These are phyloP conservation scores for Heterobasidion parviporum DNA, from an alignment of 1,284 basidiomycete species.

Conservation along the genomic window DNA sequence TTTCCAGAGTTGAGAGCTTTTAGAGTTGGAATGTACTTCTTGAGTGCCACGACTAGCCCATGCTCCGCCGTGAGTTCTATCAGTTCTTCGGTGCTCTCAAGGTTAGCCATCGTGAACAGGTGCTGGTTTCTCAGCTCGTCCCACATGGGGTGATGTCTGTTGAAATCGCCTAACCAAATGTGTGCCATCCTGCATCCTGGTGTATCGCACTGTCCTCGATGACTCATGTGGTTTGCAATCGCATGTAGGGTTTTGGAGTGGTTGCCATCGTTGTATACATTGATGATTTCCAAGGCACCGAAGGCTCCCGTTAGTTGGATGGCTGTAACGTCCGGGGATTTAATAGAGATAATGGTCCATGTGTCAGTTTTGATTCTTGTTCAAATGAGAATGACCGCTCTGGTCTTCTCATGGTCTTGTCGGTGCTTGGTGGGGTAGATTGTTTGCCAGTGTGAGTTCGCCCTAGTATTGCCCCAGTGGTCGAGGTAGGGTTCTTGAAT, in stretches of 20 bases:
- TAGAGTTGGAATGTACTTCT: conserved; percentile 20
- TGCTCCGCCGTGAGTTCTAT: conserved; percentile 13
- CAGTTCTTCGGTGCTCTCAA: conserved; percentile 14
- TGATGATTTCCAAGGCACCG: conserved; percentile 19
- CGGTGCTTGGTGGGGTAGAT: conserved; percentile 19
- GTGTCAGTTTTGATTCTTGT: conserved; percentile 15
- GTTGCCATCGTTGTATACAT: conserved; percentile 27
- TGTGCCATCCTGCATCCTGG: background rate
- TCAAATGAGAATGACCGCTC: conserved; percentile 23
- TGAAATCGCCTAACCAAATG: conserved; percentile 39
- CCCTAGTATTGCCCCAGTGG: conserved; percentile 8
- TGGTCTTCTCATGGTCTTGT: conserved; percentile 3
- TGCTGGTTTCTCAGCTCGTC: conserved; percentile 28
- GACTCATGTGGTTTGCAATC: conserved; percentile 1
- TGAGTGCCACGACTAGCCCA: conserved; percentile 20
- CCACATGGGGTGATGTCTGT: conserved; percentile 40
- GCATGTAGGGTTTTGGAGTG: conserved; percentile 14
- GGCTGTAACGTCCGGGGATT: conserved; percentile 19
- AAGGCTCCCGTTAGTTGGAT: conserved; percentile 12
- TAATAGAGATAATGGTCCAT: conserved; percentile 17
- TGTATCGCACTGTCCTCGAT: background rate
- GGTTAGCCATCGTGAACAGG: conserved; percentile 21
- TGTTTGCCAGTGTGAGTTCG: conserved; percentile 15
- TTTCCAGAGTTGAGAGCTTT: conserved; percentile 16
- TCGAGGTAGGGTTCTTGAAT: conserved; percentile 28